Evolutionary conservation across 179 eudicot species (phyloP), one percentile per base, ranked within the genome.

Genomic region (Beta macrorhiza): DNA sequence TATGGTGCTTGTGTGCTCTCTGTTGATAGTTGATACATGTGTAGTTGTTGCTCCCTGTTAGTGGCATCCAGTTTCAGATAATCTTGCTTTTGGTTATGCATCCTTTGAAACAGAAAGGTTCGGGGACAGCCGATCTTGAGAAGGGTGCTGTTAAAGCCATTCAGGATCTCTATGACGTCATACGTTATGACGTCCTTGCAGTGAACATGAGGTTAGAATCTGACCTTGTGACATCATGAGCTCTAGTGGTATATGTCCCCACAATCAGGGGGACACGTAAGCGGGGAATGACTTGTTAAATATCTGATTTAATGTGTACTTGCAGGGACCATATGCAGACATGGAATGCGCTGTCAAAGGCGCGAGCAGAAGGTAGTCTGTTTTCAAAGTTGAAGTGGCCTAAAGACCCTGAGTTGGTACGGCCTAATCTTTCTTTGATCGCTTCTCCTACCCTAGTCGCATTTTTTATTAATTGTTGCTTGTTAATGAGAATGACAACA

Each of bases 81-180:
- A 52, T 15, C 57, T 74, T 74, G n/a, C 22, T 56, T 72, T 79
- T 79, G 25, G 42, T 78, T 64, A 25, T 55, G 57, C 42, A 13
- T 57, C 22, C 63, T 57, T 64, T 81, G 79, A 80, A 79, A 82
- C 86, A 97, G 99, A 95, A 89, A 97, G 92, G 88, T 76, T 84
- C 82, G 5, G 92, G 90, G 76, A 86, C 93, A 49, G 88, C 90
- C 20, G 97, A 92, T 85, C 91, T 90, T 72, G 86, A 89, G 77
- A 92, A 83, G 85, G 97, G 99, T 80, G 99, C 98, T 52, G 89
- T 97, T 71, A 95, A 97, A 89, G 97, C 99, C 81, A 87, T 93
- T 80, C 97, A 91, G 80, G 99, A 97, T 89, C 93, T 97, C 32
- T 95, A 97, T 86, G 99, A 97, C 88, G 97, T 90, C 80, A 85